Evolutionary conservation across 257 asterid species (phyloP).

Genomic region (Sherardia arvensis): DNA sequence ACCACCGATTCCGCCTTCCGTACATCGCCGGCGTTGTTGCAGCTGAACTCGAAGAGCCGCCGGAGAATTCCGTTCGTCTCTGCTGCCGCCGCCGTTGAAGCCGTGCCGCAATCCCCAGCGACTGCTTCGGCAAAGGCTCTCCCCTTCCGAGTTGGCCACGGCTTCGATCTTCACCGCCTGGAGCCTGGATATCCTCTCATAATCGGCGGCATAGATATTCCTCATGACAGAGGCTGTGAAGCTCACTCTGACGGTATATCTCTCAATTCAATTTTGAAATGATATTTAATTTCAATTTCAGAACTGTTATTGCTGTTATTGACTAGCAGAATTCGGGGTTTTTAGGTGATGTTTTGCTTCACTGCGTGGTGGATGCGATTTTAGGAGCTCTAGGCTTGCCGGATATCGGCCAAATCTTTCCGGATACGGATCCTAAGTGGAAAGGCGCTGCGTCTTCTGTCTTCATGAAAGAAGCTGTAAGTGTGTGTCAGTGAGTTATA

Average conservation of each 20-base stretch:
- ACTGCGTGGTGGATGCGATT: constrained; percentile 95
- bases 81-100: constrained; percentile 38
- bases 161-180: constrained; percentile 84
- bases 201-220: constrained; percentile 70
- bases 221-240: constrained; percentile 84
- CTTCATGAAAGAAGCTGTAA: constrained; percentile 78
- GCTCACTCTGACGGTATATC: constrained; percentile 85
- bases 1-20: not conserved
- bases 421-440: constrained; percentile 97
- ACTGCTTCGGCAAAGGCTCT: constrained; percentile 35
- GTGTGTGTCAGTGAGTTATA: constrained; percentile 12
- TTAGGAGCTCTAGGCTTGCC: constrained; percentile 94
- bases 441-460: constrained; percentile 89
- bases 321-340: not conserved
- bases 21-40: not conserved
- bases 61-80: constrained; percentile 13
- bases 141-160: constrained; percentile 90
- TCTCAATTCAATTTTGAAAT: not conserved
- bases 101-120: constrained; percentile 21
- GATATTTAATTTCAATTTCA: not conserved
- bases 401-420: constrained; percentile 90
- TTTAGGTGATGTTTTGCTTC: constrained; percentile 89
- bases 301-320: not conserved
- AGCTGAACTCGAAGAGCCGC: constrained; percentile 1
- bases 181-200: constrained; percentile 88